Evolutionary conservation across 2,329 filamentous ascomycete species (phyloP).

Genomic region (Microsporum audouinii): DNA sequence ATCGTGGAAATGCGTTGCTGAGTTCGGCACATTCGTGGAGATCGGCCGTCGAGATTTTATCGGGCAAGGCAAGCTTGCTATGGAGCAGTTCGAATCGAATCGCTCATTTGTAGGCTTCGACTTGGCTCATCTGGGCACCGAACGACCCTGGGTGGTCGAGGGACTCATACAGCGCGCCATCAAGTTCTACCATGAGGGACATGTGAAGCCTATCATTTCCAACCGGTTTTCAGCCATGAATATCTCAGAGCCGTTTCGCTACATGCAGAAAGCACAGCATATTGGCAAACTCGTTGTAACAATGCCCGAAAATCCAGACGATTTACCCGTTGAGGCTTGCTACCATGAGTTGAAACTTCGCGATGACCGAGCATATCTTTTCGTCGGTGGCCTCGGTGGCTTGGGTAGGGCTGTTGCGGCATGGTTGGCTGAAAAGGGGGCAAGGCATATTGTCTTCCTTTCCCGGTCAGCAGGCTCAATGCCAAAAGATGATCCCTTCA

Average conservation of each 20-base stretch:
- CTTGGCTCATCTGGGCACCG: neutral
- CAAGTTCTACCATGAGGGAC: neutral
- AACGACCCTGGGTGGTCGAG: neutral
- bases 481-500: neutral
- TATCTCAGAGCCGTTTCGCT: slow-evolving; percentile 20
- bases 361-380: neutral
- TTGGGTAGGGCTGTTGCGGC: neutral
- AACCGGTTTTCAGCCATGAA: slow-evolving; percentile 15
- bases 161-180: neutral
- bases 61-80: slow-evolving; percentile 6
- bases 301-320: neutral
- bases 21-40: slow-evolving; percentile 14
- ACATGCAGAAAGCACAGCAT: slow-evolving; percentile 17
- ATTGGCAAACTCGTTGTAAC: slow-evolving; percentile 14
- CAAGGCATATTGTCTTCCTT: neutral
- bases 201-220: slow-evolving; percentile 19
- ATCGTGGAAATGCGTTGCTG: slow-evolving; percentile 13
- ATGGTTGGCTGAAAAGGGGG: neutral
- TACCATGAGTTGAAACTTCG: neutral
- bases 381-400: neutral
- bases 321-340: too few species aligned
- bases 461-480: neutral
- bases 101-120: neutral
- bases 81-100: slow-evolving; percentile 7
- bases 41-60: slow-evolving; percentile 11